phyloP scores from a whole-genome alignment of 2,329 filamentous ascomycete species.

The Fusarium siculi region DNA sequence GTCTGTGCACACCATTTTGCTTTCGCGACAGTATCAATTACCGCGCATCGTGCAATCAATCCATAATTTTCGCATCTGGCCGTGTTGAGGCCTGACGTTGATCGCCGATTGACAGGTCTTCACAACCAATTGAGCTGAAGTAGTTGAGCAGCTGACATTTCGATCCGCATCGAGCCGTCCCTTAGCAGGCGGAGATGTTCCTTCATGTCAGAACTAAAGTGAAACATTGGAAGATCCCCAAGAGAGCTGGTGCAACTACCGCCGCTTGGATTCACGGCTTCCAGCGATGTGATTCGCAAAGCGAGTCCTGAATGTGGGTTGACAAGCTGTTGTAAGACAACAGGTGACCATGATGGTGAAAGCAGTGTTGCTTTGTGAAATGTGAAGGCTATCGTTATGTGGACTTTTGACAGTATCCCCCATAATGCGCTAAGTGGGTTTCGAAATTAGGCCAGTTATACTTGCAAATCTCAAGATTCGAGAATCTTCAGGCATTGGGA shows the following conservation, averaged over 20 bases:
- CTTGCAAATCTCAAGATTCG: background rate
- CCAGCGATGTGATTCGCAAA: background rate
- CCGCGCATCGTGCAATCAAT: background rate
- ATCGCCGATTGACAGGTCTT: background rate
- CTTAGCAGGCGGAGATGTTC: background rate
- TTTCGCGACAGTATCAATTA: background rate
- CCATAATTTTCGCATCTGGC: conserved; percentile 5
- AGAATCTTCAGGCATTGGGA: background rate
- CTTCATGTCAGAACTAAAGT: background rate
- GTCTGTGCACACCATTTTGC: background rate
- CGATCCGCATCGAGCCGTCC: background rate
- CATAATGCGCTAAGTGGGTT: background rate
- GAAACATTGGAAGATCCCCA: conserved; percentile 6
- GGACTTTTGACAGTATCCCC: background rate
- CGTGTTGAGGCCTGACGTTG: background rate
- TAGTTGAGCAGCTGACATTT: conserved; percentile 6
- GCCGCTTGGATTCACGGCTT: background rate
- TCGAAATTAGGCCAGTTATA: background rate
- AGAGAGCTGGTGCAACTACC: background rate
- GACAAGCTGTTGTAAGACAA: background rate
- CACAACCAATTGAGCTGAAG: conserved; percentile 13
- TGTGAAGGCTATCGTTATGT: background rate
- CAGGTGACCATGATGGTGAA: background rate
- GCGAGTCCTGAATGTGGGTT: background rate
- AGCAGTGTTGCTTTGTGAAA: background rate